phyloP scores from a whole-genome alignment of 176 grass and related monocot genomes.

The Carex kokanica region DNA sequence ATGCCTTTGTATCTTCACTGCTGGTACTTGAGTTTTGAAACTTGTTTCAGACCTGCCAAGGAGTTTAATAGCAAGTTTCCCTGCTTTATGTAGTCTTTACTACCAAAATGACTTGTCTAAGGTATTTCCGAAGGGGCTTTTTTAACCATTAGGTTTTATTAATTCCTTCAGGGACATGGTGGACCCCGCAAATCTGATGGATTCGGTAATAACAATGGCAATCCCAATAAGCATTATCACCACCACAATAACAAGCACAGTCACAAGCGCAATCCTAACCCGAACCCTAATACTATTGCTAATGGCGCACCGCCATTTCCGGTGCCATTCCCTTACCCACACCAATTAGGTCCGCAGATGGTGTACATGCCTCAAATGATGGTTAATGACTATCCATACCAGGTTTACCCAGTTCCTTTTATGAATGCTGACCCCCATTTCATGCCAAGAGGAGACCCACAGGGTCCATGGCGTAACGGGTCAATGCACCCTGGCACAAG shows the following conservation, averaged over 20 bases:
- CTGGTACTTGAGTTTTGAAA: background rate
- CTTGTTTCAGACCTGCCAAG: background rate
- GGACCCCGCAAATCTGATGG: constrained; percentile 36
- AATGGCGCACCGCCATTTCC: constrained; percentile 44
- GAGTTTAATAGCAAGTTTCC: background rate
- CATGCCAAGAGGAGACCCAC: constrained; percentile 32
- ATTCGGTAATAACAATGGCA: constrained; percentile 30
- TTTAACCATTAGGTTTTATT: background rate
- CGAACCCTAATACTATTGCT: constrained; percentile 21
- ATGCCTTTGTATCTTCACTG: background rate
- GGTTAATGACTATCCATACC: constrained; percentile 40
- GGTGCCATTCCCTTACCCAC: constrained; percentile 26
- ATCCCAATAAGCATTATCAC: constrained; percentile 33
- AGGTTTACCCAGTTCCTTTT: constrained; percentile 26
- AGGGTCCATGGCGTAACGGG: constrained; percentile 14
- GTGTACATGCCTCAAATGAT: constrained; percentile 36
- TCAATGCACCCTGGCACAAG: constrained; percentile 9
- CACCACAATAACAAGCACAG: constrained; percentile 34
- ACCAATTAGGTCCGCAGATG: constrained; percentile 30
- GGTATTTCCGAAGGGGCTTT: background rate
- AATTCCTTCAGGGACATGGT: constrained; percentile 32
- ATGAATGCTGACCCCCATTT: constrained; percentile 29
- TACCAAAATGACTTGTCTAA: background rate
- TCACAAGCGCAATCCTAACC: constrained; percentile 12
- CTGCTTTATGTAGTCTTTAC: background rate